Base-by-base conservation (phyloP, 2,329 filamentous ascomycete genomes). In the Stagonosporopsis vannaccii region DNA sequence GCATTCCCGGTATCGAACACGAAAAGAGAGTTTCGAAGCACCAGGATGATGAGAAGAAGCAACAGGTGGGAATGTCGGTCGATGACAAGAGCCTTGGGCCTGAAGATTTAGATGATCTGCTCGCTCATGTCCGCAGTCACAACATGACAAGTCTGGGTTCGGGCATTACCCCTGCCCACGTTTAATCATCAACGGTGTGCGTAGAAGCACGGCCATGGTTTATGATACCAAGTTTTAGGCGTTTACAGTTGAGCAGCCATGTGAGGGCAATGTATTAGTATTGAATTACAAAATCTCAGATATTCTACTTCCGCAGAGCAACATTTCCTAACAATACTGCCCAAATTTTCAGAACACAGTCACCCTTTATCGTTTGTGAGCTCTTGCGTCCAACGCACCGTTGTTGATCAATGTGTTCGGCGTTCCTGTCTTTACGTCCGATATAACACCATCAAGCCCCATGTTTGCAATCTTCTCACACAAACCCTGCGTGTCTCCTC, bases 331-430 rank as follows among this genome's bases (percentile, higher is more conserved):
- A 30, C 6, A 8, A n/a, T 13, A 32, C 8, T n/a, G 5, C 30
- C 30, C 15, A 32, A 28, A 11, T 4, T 6, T 32, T 4, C 30
- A 32, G 30, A 4, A 32, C 13, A n/a, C 15, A 36, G 15, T 19
- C 22, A 12, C 22, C 19, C 4, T n/a, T 8, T n/a, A 32, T 5
- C 13, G 30, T 32, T 13, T n/a, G 13, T n/a, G 6, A n/a, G 30
- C 30, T n/a, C n/a, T 5, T 32, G 2, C 30, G 6, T 15, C n/a
- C 44, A 43, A 37, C 2, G 51, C 54, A 2, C 79, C 79, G 71
- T 86, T 85, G 71, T 82, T 85, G 44, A 79, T 81, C 35, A 86
- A 71, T 36, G 73, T 59, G 74, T 85, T 85, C 58, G 65, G 61
- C 36, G 79, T 83, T 48, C 75, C 75, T 50, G 61, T 71, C 36